Evolutionary conservation across 2,329 filamentous ascomycete species (phyloP), one percentile per base, ranked within the genome.

Genomic region (Fusarium sp.): DNA sequence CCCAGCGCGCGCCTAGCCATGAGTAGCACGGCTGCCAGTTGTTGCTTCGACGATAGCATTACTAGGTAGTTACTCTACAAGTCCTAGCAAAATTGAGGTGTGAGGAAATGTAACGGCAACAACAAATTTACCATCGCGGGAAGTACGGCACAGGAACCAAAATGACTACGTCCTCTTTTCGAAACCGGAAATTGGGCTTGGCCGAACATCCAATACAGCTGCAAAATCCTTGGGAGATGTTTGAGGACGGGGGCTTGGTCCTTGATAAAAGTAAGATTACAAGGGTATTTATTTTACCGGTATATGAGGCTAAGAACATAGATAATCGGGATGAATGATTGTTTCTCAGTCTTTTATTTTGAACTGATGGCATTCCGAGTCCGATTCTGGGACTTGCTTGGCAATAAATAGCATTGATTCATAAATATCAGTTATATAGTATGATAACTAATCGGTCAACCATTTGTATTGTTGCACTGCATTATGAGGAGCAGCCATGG

Each of bases 1-100:
- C 82, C 82, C 14, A 74, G 66, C 21, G 76, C 66, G 21, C 66
- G 73, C 42, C 60, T 52, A 16, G 73, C 70, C 29, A 79, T 63
- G 19, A 82, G 72, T n/a, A 76, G 55, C n/a, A 48, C 57, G 41
- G 66, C 31, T 37, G 52, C 31, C 14, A 77, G 52, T 11, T 45
- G 38, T 35, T 51, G 42, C 23, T 35, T 48, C 44, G 60, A 57
- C 33, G 54, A 49, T 54, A 73, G 48, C 66, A 75, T 75, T 52
- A 21, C 38, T 58, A 27, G 11, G 41, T 41, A n/a, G 12, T 18
- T 33, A 25, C 11, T 59, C 52, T 35, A 35, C 37, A 27, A 48
- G 37, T n/a, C 38, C 37, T 51, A 49, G 37, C 52, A 39, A 44
- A 31, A 63, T 62, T 16, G 42, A 23, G 7, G 55, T 27, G n/a